Evolutionary conservation across 1,284 basidiomycete species (phyloP), one percentile per base, ranked within the genome.

Genomic region (Malassezia sympodialis): DNA sequence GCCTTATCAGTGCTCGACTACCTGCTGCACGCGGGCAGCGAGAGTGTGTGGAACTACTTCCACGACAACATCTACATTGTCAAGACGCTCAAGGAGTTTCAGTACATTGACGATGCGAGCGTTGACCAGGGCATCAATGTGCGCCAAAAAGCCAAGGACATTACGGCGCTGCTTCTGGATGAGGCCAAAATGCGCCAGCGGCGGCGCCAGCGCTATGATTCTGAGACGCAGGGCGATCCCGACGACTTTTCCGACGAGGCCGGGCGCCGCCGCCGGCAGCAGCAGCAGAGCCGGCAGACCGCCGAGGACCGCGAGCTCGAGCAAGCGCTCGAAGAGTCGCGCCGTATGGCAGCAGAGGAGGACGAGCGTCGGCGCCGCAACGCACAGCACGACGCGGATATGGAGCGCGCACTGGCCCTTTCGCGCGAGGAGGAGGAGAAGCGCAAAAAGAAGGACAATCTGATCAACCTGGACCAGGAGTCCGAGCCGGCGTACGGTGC

Each of bases 21-120:
- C 73, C 84, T 88, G 49, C 82, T 99, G 26, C 93, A 98, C 72
- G 88, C 90, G 53, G 94, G 94, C 30, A 91, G 88, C 2, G 93
- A 98, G 77, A 96, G 98, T 74, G 90, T 94, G 27, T 90, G 98
- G 63, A 87, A 96, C 72, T 98, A 99, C 79, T 98, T 98, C 81
- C 75, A 77, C 59, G 93, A 98, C 77, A 98, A 99, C 75, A 79
- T 96, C 61, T 98, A 98, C 77, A 83, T 98, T 70, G 84, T 99
- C 82, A 98, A 98, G 80, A 98, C 93, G 1, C 82, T 99, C 62
- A 96, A 96, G 76, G 94, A 99, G 77, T 99, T 99, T 77, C 91
- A 96, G 69, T 96, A 85, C 73, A 78, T 96, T 59, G 94, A 98
- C 76, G 94, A 98, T 72, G 84, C 86, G 52, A 87, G 86, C 58